phyloP scores from a whole-genome alignment of 768 basidiomycete genomes.

The Boletus vinaceobasis region DNA sequence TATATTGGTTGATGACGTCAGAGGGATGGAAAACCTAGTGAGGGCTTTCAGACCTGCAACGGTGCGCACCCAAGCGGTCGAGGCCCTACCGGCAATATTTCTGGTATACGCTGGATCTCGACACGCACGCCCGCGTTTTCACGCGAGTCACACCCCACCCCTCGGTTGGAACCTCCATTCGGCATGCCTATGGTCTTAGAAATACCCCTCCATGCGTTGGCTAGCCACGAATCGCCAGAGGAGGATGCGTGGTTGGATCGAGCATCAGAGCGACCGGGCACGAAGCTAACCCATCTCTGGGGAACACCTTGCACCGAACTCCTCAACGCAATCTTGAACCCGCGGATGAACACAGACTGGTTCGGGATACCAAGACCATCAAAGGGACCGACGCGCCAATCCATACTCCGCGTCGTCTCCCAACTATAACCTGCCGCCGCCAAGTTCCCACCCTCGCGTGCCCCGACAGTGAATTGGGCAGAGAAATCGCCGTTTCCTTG shows the following conservation, averaged over 20 bases:
- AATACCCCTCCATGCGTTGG: slow-evolving; percentile 16
- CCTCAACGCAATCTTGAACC: slow-evolving; percentile 30
- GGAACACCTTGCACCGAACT: slow-evolving; percentile 11
- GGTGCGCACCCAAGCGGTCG: neutral
- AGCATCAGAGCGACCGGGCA: neutral
- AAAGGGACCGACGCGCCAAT: slow-evolving; percentile 18
- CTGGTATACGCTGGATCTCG: slow-evolving; percentile 17
- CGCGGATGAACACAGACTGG: slow-evolving; percentile 31
- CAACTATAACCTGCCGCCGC: slow-evolving; percentile 12
- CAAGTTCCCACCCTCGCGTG: slow-evolving; percentile 3
- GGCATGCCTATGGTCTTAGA: slow-evolving; percentile 14
- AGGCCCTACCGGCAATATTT: slow-evolving; percentile 15
- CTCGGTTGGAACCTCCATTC: neutral
- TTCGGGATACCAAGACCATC: slow-evolving; percentile 13
- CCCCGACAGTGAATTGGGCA: slow-evolving; percentile 15
- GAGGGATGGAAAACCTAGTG: slow-evolving; percentile 24
- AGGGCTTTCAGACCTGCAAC: neutral
- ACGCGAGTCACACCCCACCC: neutral
- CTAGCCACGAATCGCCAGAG: slow-evolving; percentile 17
- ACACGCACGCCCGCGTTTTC: neutral
- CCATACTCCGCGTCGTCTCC: slow-evolving; percentile 17
- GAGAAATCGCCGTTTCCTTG: neutral
- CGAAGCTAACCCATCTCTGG: slow-evolving; percentile 16
- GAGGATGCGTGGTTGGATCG: neutral
- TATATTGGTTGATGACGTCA: slow-evolving; percentile 24